Conservation (phyloP, 1,284 basidiomycete species). For the Cutaneotrichosporon spelunceum region DNA sequence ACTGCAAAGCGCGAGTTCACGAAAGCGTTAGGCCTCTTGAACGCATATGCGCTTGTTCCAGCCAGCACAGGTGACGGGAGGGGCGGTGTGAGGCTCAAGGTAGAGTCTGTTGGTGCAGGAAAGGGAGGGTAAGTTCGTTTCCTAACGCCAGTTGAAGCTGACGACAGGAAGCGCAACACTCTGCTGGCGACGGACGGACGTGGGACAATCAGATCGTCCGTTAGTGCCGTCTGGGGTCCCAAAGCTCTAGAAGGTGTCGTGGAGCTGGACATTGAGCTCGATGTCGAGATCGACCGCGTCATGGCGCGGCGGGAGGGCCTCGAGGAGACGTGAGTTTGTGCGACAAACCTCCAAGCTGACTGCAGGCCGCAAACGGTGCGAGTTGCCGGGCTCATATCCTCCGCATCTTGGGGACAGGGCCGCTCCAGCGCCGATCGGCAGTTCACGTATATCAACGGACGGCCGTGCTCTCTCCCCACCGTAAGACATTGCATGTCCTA, state of each 20-base stretch:
- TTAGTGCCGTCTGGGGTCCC: slow-evolving; percentile 78
- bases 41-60: slow-evolving; percentile 87
- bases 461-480: slow-evolving; percentile 78
- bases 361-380: slow-evolving; percentile 37
- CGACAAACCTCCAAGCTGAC: neutral
- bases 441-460: slow-evolving; percentile 89
- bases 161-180: slow-evolving; percentile 62
- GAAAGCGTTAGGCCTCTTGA: slow-evolving; percentile 75
- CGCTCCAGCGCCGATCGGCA: slow-evolving; percentile 78
- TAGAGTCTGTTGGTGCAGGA: slow-evolving; percentile 56
- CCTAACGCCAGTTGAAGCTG: neutral
- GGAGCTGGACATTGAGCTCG: slow-evolving; percentile 68
- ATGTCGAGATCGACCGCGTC: slow-evolving; percentile 62
- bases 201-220: slow-evolving; percentile 62
- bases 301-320: slow-evolving; percentile 49
- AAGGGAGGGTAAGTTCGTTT: slow-evolving; percentile 62
- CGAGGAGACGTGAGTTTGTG: slow-evolving; percentile 28
- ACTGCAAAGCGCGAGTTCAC: slow-evolving; percentile 87
- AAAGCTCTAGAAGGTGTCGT: slow-evolving; percentile 72
- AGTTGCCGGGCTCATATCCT: slow-evolving; percentile 45
- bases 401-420: slow-evolving; percentile 57
- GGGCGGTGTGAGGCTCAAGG: slow-evolving; percentile 66
- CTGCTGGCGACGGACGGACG: slow-evolving; percentile 72
- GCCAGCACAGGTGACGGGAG: slow-evolving; percentile 31
- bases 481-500: slow-evolving; percentile 53